Evolutionary conservation across 805 yeast species (phyloP).

Genomic region (Sporopachydermia lactativora): DNA sequence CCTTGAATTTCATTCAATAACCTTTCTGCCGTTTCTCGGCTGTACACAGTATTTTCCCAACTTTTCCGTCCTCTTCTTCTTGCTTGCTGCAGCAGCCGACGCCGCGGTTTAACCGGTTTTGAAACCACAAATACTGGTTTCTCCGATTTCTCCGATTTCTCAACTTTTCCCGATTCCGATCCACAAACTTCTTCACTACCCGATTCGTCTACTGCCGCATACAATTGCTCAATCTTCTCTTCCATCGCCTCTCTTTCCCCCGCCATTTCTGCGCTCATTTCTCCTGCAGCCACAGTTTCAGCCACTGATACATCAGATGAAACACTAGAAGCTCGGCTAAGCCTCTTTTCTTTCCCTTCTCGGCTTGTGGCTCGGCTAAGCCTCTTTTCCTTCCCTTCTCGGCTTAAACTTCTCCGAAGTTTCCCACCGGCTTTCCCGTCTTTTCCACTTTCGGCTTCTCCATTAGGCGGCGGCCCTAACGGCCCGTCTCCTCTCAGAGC

Average conservation of each 20-base stretch:
- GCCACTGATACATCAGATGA: not conserved
- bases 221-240: not conserved
- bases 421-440: not conserved
- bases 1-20: slow-evolving; percentile 67
- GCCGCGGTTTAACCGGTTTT: slow-evolving; percentile 20
- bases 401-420: not conserved
- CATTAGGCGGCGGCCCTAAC: slow-evolving; percentile 6
- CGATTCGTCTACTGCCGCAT: slow-evolving; percentile 4
- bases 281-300: not conserved
- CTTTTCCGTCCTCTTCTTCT: slow-evolving; percentile 20
- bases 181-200: slow-evolving; percentile 1
- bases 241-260: not conserved
- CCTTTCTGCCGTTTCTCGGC: slow-evolving; percentile 56
- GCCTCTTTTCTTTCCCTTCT: not conserved
- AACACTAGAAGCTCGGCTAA: not conserved
- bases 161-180: slow-evolving; percentile 4
- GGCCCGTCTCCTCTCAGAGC: slow-evolving; percentile 6
- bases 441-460: slow-evolving; percentile 4
- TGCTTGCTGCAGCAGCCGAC: slow-evolving; percentile 24
- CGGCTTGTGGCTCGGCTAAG: not conserved
- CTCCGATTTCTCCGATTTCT: not conserved
- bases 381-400: not conserved
- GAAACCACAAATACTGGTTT: too few species aligned
- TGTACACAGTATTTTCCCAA: not conserved
- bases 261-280: not conserved